Evolutionary conservation across 2,329 filamentous ascomycete species (phyloP), one percentile per base, ranked within the genome.

Genomic region (Epichloe sylvatica): DNA sequence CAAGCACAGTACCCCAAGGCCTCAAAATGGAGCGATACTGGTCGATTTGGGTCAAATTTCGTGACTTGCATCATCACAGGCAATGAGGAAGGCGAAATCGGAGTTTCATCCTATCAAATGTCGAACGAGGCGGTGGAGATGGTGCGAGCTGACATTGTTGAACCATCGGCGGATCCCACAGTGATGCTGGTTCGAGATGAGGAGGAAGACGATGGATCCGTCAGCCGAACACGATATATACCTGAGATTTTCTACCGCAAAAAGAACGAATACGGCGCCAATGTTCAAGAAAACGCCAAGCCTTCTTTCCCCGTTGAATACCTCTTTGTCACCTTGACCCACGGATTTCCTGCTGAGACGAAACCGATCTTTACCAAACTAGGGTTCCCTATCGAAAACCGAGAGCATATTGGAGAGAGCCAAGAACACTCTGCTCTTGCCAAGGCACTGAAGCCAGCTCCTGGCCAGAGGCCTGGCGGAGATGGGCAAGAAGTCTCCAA

Each of bases 231-330:
- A 23, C 79, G 90, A 59, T 98, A 98, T 62, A 94, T 98, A 21
- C 92, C 92, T 1, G 92, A 98, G 61, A 91, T 98, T 4, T 98
- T 97, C 68, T 98, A 94, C 70, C 81, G 91, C 53, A 83, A 80
- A 88, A 88, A 95, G 67, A 98, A 98, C 66, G 91, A 98, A 65
- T 95, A 98, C 62, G 90, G 90, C 35, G 87, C 85, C 55, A 95
- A 91, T 58, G 92, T 97, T 7, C 92, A 96, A 64, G 88, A 97
- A 66, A 97, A 95, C 59, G 92, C 92, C 23, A 97, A 96, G 64
- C 92, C 92, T 0, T 82, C 86, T 43, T 98, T 98, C 65, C 92
- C 92, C 0, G 90, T 96, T 45, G 92, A 98, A 64, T 98, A 97
- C 64, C 77, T 98, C 35, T 82, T 97, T 50, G 87, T 97, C 53